A percentile compares a stretch with the other conserved stretches of the same genome.
Evolutionary conservation across 2,329 filamentous ascomycete genomes (phyloP).

Genomic region (Colletotrichum sp.): DNA sequence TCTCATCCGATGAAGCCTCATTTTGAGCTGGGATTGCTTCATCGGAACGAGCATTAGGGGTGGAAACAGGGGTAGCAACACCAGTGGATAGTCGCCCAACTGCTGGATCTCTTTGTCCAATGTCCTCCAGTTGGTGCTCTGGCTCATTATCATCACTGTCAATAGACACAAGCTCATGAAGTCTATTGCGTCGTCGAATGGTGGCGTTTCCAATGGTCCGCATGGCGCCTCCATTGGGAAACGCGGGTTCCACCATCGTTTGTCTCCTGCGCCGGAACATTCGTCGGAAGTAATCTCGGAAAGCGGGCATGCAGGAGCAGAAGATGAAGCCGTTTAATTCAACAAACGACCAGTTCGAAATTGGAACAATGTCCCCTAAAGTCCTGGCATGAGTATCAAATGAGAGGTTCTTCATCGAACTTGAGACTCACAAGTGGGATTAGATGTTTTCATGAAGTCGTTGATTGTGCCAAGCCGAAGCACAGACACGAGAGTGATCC

Average conservation of each 20-base stretch:
- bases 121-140: neutral
- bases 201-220: neutral
- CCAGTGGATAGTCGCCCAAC: neutral
- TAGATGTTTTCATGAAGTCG: conserved; percentile 13
- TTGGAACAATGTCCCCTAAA: conserved; percentile 5
- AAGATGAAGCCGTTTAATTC: conserved; percentile 14
- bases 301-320: conserved; percentile 15
- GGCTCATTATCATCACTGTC: neutral
- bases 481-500: neutral
- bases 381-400: neutral
- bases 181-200: neutral
- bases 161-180: neutral
- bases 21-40: neutral
- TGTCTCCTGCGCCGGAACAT: neutral
- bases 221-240: neutral
- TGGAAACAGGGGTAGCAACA: neutral
- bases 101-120: neutral
- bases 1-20: neutral
- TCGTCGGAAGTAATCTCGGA: conserved; percentile 7
- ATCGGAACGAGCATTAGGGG: neutral
- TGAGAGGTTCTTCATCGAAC: no score
- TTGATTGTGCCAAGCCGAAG: neutral
- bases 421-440: neutral
- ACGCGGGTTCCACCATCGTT: neutral
- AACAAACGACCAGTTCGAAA: conserved; percentile 14